phyloP scores from a whole-genome alignment of 257 asterid genomes.

The Osmanthus fragrans region DNA sequence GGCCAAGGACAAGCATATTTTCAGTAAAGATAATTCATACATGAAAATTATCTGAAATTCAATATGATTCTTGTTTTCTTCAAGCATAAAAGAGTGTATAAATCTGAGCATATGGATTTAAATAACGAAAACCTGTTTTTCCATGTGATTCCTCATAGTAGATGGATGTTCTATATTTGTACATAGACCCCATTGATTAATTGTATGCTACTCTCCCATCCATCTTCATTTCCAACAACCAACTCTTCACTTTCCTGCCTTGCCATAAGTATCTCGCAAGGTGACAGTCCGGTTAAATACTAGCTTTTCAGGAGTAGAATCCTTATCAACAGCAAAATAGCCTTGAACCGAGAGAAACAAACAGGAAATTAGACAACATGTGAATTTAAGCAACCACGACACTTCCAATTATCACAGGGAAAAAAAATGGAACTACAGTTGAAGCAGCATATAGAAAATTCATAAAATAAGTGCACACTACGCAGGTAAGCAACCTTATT shows the following conservation, averaged over 20 bases:
- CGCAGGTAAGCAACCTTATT: neutral
- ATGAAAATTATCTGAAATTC: neutral
- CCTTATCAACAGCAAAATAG: constrained; percentile 70
- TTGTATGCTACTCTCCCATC: neutral
- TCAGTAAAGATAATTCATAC: neutral
- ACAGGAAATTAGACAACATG: neutral
- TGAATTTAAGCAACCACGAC: neutral
- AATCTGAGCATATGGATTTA: neutral
- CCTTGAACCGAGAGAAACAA: constrained; percentile 39
- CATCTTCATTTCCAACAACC: neutral
- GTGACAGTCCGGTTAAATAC: constrained; percentile 80
- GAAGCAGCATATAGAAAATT: neutral
- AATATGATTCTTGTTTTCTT: neutral
- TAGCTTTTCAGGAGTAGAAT: constrained; percentile 62
- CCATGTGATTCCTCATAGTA: neutral
- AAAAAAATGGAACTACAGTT: neutral
- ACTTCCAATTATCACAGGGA: neutral
- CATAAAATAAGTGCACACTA: neutral
- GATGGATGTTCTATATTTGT: constrained; percentile 9
- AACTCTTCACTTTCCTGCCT: constrained; percentile 57
- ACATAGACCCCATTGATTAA: neutral
- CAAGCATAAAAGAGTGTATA: neutral
- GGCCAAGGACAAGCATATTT: neutral
- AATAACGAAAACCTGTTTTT: neutral
- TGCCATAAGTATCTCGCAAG: constrained; percentile 60